phyloP scores from a whole-genome alignment of 352 stramenopile genomes.

The Phytophthora multivora region DNA sequence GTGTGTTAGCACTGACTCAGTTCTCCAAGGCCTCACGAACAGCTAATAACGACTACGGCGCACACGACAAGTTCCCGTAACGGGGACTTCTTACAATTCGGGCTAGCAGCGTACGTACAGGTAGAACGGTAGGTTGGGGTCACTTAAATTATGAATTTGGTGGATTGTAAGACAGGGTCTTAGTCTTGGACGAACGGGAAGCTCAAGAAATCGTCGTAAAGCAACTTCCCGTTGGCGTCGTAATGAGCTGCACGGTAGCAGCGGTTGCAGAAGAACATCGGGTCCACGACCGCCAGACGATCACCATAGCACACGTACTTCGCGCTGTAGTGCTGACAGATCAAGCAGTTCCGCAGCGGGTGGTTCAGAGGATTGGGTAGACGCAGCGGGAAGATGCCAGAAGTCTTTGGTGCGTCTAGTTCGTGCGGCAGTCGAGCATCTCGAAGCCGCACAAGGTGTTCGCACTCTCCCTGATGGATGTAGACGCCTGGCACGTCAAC shows the following conservation, averaged over 20 bases:
- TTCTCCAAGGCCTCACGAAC: slow-evolving; percentile 83
- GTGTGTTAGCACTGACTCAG: slow-evolving; percentile 63
- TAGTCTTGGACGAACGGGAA: slow-evolving; percentile 81
- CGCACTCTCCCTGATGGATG: slow-evolving; percentile 80
- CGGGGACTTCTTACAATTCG: too few species aligned
- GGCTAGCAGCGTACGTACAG: too few species aligned
- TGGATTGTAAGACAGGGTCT: slow-evolving; percentile 1
- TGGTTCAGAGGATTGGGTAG: slow-evolving; percentile 56
- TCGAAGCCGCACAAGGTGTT: slow-evolving; percentile 69
- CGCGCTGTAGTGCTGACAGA: slow-evolving; percentile 77
- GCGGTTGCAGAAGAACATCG: slow-evolving; percentile 82
- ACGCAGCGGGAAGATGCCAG: slow-evolving; percentile 61
- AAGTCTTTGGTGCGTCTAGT: slow-evolving; percentile 38
- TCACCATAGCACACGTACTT: slow-evolving; percentile 85
- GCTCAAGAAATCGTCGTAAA: slow-evolving; percentile 74
- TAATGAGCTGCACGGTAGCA: slow-evolving; percentile 78
- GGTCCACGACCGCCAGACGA: slow-evolving; percentile 59
- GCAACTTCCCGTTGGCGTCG: slow-evolving; percentile 47
- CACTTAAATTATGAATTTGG: slow-evolving; percentile 34
- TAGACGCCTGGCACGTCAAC: slow-evolving; percentile 66
- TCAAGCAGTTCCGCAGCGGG: slow-evolving; percentile 67
- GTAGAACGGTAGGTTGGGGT: slow-evolving; percentile 6
- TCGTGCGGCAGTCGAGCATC: slow-evolving; percentile 67
- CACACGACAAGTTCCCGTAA: slow-evolving; percentile 83
- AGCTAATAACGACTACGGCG: slow-evolving; percentile 71